phyloP scores from a whole-genome alignment of 495 filamentous ascomycete genomes.

The Neurospora sp. region DNA sequence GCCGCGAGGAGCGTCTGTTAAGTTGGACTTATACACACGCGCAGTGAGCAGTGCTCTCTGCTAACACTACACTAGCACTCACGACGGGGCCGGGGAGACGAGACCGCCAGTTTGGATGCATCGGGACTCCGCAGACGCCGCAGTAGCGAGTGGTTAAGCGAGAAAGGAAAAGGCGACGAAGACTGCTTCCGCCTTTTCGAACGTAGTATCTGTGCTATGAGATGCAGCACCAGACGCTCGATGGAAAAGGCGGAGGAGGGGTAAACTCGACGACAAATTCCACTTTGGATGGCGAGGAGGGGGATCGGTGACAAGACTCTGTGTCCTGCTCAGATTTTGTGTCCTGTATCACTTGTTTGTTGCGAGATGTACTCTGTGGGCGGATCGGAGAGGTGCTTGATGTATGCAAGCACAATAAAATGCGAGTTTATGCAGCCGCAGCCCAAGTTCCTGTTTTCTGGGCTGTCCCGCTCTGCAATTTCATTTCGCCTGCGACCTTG shows the following conservation, averaged over 20 bases:
- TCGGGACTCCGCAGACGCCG: conserved; percentile 3
- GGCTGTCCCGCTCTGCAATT: neutral
- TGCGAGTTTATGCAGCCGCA: neutral
- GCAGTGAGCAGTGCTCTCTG: neutral
- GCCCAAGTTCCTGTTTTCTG: neutral
- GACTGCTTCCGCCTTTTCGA: neutral
- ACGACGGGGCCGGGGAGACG: conserved; percentile 14
- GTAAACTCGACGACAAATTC: neutral
- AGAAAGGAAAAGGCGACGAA: neutral
- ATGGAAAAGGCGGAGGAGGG: neutral
- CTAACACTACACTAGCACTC: conserved; percentile 11
- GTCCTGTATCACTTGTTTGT: neutral
- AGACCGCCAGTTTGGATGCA: conserved; percentile 19
- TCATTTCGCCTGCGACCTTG: neutral
- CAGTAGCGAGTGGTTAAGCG: neutral
- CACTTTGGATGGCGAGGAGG: conserved; percentile 12
- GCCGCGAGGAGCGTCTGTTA: neutral
- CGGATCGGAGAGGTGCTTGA: conserved; percentile 3
- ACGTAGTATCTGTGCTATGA: neutral
- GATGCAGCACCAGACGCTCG: neutral
- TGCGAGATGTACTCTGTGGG: neutral
- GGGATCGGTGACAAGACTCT: conserved; percentile 8
- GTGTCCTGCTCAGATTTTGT: neutral
- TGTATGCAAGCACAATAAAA: conserved; percentile 2
- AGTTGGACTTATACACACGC: neutral